Percentiles rank a stretch among this genome's conserved stretches.
Conservation (phyloP, 2,329 filamentous ascomycete species). For the Fusarium beomiforme region DNA sequence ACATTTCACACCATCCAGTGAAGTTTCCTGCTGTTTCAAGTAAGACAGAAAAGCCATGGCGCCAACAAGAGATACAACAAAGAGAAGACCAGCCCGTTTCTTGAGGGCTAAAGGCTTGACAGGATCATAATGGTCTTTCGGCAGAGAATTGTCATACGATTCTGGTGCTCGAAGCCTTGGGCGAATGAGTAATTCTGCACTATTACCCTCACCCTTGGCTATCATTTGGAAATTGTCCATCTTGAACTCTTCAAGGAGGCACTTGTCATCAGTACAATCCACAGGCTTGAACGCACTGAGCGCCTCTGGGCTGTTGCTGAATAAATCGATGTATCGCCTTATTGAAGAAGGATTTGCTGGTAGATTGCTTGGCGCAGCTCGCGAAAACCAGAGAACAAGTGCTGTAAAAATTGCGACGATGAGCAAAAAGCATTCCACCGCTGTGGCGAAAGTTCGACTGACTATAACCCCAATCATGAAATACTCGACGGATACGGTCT, state of each 20-base stretch:
- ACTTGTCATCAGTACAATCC: constrained; percentile 27
- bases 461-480: constrained; percentile 45
- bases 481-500: constrained; percentile 16
- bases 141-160: background rate
- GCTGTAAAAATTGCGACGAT: constrained; percentile 33
- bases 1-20: constrained; percentile 27
- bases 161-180: background rate
- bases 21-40: constrained; percentile 37
- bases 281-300: constrained; percentile 1
- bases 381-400: constrained; percentile 12
- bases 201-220: accelerated
- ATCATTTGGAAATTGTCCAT: constrained; percentile 16
- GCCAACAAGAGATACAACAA: constrained; percentile 17
- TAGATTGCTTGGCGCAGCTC: constrained; percentile 13
- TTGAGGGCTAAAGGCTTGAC: constrained; percentile 37
- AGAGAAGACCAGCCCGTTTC: constrained; percentile 20
- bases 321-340: constrained; percentile 23
- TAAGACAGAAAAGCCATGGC: constrained; percentile 30
- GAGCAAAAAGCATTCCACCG: constrained; percentile 44
- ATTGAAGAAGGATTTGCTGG: constrained; percentile 43
- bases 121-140: constrained; percentile 38
- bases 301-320: constrained; percentile 26
- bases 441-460: constrained; percentile 45
- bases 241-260: background rate
- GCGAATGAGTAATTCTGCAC: background rate